phyloP scores from a whole-genome alignment of 2,329 filamentous ascomycete genomes.

The Aspergillus viridinutans region DNA sequence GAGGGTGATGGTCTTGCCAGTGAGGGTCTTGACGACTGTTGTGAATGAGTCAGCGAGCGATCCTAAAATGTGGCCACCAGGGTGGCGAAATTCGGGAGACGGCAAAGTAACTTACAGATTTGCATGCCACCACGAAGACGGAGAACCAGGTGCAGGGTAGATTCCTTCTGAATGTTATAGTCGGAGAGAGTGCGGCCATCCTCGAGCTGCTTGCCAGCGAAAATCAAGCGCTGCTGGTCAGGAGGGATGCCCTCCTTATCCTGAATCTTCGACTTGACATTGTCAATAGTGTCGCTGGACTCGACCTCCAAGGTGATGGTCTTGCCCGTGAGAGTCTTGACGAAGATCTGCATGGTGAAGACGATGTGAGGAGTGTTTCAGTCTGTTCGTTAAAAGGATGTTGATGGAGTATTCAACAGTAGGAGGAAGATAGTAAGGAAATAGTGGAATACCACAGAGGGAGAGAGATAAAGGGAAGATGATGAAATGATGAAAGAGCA shows the following conservation, averaged over 20 bases:
- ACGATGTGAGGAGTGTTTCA: slow-evolving; percentile 9
- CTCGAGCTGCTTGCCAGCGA: slow-evolving; percentile 56
- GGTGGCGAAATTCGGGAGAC: slow-evolving; percentile 4
- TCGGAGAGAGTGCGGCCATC: slow-evolving; percentile 54
- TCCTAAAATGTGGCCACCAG: slow-evolving; percentile 5
- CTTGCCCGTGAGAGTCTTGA: slow-evolving; percentile 77
- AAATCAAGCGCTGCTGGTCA: slow-evolving; percentile 56
- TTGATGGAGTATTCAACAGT: slow-evolving; percentile 14
- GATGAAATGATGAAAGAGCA: slow-evolving; percentile 9
- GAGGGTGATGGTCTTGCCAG: slow-evolving; percentile 62
- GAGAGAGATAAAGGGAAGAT: slow-evolving; percentile 6
- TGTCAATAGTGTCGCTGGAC: slow-evolving; percentile 48
- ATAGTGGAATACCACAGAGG: background rate
- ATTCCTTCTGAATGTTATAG: slow-evolving; percentile 58
- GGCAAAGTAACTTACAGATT: slow-evolving; percentile 52
- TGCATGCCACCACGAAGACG: slow-evolving; percentile 63
- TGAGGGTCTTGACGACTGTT: slow-evolving; percentile 55
- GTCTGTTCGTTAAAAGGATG: slow-evolving; percentile 9
- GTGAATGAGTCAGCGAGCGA: slow-evolving; percentile 5
- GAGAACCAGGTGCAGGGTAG: slow-evolving; percentile 69
- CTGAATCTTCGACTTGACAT: slow-evolving; percentile 57
- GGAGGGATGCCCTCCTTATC: slow-evolving; percentile 58
- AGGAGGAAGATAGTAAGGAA: slow-evolving; percentile 1
- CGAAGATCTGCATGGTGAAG: slow-evolving; percentile 89
- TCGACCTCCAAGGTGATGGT: slow-evolving; percentile 51